Evolutionary conservation across 441 rosid species (phyloP).

Genomic region (Geranium incanum): DNA sequence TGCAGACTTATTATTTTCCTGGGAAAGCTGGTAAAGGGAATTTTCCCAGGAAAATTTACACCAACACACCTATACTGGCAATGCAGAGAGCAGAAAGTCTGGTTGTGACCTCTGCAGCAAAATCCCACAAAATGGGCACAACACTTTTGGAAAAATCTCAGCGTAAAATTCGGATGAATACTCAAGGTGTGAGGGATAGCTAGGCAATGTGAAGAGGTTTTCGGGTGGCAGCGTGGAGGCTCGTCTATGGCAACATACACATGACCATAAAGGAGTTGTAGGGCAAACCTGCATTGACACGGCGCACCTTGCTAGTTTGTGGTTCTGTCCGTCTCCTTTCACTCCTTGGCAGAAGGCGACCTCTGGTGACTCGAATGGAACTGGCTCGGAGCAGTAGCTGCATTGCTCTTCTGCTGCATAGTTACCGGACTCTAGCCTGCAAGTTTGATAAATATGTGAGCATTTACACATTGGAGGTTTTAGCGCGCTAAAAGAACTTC

Average conservation of each 20-base stretch:
- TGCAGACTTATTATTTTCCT: not conserved
- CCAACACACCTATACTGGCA: conserved; percentile 43
- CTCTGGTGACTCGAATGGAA: conserved; percentile 67
- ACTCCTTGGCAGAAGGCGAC: conserved; percentile 48
- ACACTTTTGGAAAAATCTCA: conserved; percentile 39
- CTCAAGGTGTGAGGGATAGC: conserved; percentile 37
- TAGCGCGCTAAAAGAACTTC: not conserved
- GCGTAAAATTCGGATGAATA: conserved; percentile 24
- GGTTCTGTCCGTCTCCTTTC: conserved; percentile 30
- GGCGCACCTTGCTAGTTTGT: conserved; percentile 62
- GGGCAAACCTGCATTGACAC: conserved; percentile 79
- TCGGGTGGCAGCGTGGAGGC: conserved; percentile 47
- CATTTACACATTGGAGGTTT: not conserved
- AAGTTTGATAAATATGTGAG: conserved; percentile 9
- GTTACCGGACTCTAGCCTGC: conserved; percentile 28
- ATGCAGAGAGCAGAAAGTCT: conserved; percentile 65
- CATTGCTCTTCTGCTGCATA: conserved; percentile 53
- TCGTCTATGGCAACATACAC: conserved; percentile 74
- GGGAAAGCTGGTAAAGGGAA: not conserved
- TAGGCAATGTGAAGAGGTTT: conserved; percentile 40
- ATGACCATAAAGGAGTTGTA: conserved; percentile 57
- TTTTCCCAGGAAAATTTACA: conserved; percentile 1
- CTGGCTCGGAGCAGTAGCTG: conserved; percentile 48
- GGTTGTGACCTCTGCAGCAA: conserved; percentile 71
- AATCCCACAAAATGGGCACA: conserved; percentile 80